Conservation (phyloP, 306 rosid species). For the Herpetospermum pedunculosum region DNA sequence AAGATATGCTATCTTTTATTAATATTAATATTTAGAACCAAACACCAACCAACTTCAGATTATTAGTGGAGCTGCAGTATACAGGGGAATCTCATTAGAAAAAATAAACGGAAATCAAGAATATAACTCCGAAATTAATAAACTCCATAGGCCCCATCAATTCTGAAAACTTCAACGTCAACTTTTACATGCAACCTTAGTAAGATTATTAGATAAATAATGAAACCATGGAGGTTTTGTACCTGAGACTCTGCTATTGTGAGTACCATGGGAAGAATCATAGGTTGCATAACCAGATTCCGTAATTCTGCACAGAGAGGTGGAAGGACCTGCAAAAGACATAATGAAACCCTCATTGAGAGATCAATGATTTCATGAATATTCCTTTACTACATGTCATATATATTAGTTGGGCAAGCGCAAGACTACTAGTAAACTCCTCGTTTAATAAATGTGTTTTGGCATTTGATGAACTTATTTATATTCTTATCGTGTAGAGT, state of each 20-base stretch:
- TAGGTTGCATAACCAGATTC: constrained; percentile 92
- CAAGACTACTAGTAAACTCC: neutral
- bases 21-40: neutral
- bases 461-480: neutral
- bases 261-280: constrained; percentile 99
- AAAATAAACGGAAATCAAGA: neutral
- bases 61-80: neutral
- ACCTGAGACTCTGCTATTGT: constrained; percentile 99
- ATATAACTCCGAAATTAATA: neutral
- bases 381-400: neutral
- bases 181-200: neutral
- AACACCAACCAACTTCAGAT: neutral
- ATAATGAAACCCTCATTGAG: constrained; percentile 12
- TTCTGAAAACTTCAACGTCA: neutral
- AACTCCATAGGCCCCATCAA: neutral
- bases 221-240: constrained; percentile 7
- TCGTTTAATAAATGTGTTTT: neutral
- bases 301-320: constrained; percentile 99
- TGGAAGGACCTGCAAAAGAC: constrained; percentile 72
- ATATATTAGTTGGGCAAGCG: neutral
- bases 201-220: neutral
- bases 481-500: neutral
- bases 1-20: neutral
- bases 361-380: constrained; percentile 1
- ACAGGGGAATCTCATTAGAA: neutral